Percentiles rank a stretch among this genome's conserved stretches.
Conservation (phyloP, 768 basidiomycete genomes). For the Boletus bicolor region DNA sequence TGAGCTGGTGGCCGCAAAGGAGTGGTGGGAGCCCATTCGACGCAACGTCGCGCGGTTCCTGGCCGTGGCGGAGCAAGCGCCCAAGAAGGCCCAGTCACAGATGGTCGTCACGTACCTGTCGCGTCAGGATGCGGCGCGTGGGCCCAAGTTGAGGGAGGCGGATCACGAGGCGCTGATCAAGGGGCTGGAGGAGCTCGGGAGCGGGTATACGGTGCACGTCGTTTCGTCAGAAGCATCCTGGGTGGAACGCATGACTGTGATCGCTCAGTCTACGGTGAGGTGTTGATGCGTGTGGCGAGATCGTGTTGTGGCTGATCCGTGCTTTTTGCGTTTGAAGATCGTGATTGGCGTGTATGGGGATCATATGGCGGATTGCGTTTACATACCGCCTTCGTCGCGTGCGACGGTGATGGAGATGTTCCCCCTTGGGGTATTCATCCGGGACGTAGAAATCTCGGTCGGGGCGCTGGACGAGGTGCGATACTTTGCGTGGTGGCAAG, state of each 20-base stretch:
- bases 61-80: constrained; percentile 26
- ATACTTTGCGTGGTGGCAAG: constrained; percentile 59
- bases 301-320: too few relatives aligned
- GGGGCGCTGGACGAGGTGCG: constrained; percentile 45
- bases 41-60: constrained; percentile 44
- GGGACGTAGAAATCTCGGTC: constrained; percentile 59
- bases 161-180: constrained; percentile 62
- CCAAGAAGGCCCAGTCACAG: constrained; percentile 26
- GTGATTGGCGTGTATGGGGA: constrained; percentile 58
- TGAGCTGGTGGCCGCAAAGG: constrained; percentile 40
- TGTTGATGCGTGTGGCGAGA: neutral
- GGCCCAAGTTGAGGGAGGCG: constrained; percentile 47
- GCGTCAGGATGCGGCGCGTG: constrained; percentile 50
- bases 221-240: constrained; percentile 53
- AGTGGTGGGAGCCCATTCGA: constrained; percentile 71
- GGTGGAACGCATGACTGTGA: constrained; percentile 60
- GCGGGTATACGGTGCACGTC: constrained; percentile 54
- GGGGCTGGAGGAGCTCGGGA: constrained; percentile 51
- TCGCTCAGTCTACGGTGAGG: constrained; percentile 66
- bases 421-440: constrained; percentile 59
- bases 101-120: constrained; percentile 67
- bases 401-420: constrained; percentile 78
- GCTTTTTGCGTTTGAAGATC: constrained; percentile 37
- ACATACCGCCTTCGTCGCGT: constrained; percentile 58
- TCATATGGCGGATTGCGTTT: constrained; percentile 65